Conservation (phyloP, 306 rosid species). For the Sechiopsis laciniata region DNA sequence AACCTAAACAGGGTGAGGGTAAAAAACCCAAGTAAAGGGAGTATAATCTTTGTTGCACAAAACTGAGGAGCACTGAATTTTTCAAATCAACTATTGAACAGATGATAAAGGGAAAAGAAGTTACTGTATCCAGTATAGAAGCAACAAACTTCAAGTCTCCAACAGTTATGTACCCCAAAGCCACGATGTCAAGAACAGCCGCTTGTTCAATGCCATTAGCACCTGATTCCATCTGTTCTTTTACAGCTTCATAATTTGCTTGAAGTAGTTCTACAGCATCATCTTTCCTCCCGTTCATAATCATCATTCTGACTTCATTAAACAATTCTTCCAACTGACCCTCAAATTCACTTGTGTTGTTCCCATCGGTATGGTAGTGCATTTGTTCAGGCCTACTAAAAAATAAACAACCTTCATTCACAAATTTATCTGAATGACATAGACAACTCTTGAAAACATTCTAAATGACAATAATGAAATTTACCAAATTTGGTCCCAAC, state of each 20-base stretch:
- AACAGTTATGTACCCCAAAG: constrained; percentile 72
- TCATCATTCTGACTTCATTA: constrained; percentile 67
- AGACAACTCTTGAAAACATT: neutral
- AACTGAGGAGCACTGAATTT: neutral
- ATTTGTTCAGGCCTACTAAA: constrained; percentile 33
- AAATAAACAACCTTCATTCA: neutral
- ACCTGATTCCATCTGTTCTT: constrained; percentile 58
- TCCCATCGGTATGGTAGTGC: constrained; percentile 27
- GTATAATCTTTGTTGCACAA: neutral
- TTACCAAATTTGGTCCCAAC: constrained; percentile 30
- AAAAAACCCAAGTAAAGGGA: neutral
- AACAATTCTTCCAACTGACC: constrained; percentile 66
- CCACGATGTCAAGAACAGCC: constrained; percentile 61
- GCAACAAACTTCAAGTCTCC: constrained; percentile 59
- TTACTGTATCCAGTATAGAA: constrained; percentile 52
- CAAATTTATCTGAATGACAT: neutral
- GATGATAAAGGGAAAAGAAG: constrained; percentile 10
- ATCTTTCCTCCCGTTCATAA: constrained; percentile 46
- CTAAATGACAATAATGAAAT: constrained; percentile 12
- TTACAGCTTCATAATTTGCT: constrained; percentile 75
- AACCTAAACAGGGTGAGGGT: neutral
- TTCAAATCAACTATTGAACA: constrained; percentile 25
- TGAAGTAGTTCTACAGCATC: constrained; percentile 62
- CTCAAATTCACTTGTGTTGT: constrained; percentile 36
- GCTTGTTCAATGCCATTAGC: constrained; percentile 73